Percentiles rank a stretch among this genome's conserved stretches.
Conservation (phyloP, 1,284 basidiomycete genomes). For the Apiotrichum siamense region DNA sequence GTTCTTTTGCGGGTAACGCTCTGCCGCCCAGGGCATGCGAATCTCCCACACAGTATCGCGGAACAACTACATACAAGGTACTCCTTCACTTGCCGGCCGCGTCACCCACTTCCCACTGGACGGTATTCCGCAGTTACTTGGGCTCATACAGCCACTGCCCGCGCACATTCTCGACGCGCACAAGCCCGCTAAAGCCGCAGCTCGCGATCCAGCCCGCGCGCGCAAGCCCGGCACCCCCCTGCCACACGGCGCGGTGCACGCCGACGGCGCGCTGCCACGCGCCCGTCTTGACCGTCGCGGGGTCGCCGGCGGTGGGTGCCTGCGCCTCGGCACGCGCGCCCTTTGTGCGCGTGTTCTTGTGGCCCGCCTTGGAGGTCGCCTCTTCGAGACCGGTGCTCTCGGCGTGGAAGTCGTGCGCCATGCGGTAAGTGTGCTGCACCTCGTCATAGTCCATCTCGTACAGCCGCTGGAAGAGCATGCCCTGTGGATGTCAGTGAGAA, state of each 20-base stretch:
- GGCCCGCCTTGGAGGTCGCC: slow-evolving; percentile 10
- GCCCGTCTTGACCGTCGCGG: slow-evolving; percentile 45
- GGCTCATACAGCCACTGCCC: slow-evolving; percentile 1
- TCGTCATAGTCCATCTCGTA: slow-evolving; percentile 81
- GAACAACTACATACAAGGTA: too few species aligned
- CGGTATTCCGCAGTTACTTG: too few species aligned
- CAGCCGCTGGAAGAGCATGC: slow-evolving; percentile 68
- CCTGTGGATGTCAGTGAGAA: slow-evolving; percentile 49
- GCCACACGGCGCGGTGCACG: slow-evolving; percentile 72
- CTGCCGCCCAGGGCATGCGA: too few species aligned
- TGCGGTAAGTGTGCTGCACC: slow-evolving; percentile 63
- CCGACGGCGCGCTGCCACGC: slow-evolving; percentile 71
- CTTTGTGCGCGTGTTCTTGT: slow-evolving; percentile 12
- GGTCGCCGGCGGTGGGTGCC: slow-evolving; percentile 5
- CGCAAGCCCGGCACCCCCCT: slow-evolving; percentile 62
- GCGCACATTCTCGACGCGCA: slow-evolving; percentile 66
- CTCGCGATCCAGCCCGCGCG: slow-evolving; percentile 65
- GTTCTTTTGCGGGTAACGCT: too few species aligned
- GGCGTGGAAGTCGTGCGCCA: slow-evolving; percentile 76
- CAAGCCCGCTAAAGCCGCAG: slow-evolving; percentile 73
- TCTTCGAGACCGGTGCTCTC: slow-evolving; percentile 50
- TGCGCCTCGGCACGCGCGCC: slow-evolving; percentile 12
- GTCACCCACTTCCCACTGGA: too few species aligned
- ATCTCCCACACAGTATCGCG: too few species aligned
- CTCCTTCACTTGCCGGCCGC: too few species aligned